Percentiles rank a stretch among this genome's conserved stretches.
These are phyloP conservation scores for Coemansia sp. DNA, from an alignment of 192 early-diverging fungal species.

Conservation along the genomic window DNA sequence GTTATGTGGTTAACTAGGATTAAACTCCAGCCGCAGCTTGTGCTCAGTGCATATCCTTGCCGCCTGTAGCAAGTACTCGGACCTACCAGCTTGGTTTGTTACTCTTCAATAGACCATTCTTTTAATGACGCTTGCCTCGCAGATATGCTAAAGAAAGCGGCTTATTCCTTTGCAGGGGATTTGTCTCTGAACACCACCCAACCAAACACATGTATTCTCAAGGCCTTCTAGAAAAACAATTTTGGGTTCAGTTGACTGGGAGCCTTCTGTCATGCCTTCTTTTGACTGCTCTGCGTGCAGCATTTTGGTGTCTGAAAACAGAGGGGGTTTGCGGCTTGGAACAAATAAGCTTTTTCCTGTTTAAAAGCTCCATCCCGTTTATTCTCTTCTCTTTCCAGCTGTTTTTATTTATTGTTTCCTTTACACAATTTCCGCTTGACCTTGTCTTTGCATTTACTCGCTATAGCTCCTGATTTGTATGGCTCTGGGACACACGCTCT, in stretches of 20 bases:
- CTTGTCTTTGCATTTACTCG: slow-evolving; percentile 1
- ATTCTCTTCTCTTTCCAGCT: background rate
- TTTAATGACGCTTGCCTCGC: too few relatives aligned
- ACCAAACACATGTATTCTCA: background rate
- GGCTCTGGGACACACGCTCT: background rate
- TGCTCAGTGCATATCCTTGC: too few relatives aligned
- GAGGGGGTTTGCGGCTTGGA: background rate
- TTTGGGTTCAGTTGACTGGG: slow-evolving; percentile 6
- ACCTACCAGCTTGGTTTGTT: too few relatives aligned
- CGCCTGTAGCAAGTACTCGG: too few relatives aligned
- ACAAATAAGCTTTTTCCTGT: background rate
- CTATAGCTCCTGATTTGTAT: slow-evolving; percentile 2
- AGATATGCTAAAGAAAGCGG: background rate
- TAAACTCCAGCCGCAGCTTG: too few relatives aligned
- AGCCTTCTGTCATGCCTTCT: slow-evolving; percentile 1
- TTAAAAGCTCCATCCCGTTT: background rate
- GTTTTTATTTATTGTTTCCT: background rate
- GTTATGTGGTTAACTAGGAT: too few relatives aligned
- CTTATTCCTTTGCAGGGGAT: background rate
- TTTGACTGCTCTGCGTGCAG: background rate
- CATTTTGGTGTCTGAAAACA: background rate
- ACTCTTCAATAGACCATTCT: too few relatives aligned
- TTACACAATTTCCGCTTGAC: background rate
- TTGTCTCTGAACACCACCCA: background rate
- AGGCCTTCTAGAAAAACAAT: background rate